Percentiles rank a stretch among this genome's conserved stretches.
Conservation (phyloP, 2,329 filamentous ascomycete genomes). For the Byssothecium circinans region DNA sequence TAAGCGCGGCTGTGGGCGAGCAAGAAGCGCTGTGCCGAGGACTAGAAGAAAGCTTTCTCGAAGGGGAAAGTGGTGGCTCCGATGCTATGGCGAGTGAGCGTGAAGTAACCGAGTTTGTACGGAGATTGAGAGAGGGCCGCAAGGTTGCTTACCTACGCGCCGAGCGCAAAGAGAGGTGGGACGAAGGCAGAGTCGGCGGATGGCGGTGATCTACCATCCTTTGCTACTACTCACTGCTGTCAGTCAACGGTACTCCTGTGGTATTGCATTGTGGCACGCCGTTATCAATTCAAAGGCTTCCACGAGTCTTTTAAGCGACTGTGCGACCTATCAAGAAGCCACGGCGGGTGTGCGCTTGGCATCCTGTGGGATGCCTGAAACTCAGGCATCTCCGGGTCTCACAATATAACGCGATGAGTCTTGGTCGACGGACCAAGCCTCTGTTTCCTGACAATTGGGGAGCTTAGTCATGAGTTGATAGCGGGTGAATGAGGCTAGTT, state of each 20-base stretch:
- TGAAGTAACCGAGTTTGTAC: constrained; percentile 83
- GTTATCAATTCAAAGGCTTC: too few species aligned
- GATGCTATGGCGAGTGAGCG: constrained; percentile 66
- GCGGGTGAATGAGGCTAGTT: too few species aligned
- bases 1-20: constrained; percentile 76
- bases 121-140: constrained; percentile 76
- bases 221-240: background rate
- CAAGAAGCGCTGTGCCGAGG: constrained; percentile 79
- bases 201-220: constrained; percentile 62
- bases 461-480: too few species aligned
- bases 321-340: too few species aligned
- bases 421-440: too few species aligned
- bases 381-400: too few species aligned
- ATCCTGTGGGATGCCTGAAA: too few species aligned
- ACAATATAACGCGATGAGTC: too few species aligned
- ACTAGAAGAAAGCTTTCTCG: constrained; percentile 90
- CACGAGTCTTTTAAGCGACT: too few species aligned
- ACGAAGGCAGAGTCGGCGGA: constrained; percentile 90
- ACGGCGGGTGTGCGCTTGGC: too few species aligned
- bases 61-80: constrained; percentile 55
- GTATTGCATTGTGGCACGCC: too few species aligned
- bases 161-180: constrained; percentile 91
- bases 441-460: background rate
- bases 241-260: too few species aligned
- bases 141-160: constrained; percentile 76